Conservation (phyloP, 2,329 filamentous ascomycete species). For the Thermomyces lanuginosus region DNA sequence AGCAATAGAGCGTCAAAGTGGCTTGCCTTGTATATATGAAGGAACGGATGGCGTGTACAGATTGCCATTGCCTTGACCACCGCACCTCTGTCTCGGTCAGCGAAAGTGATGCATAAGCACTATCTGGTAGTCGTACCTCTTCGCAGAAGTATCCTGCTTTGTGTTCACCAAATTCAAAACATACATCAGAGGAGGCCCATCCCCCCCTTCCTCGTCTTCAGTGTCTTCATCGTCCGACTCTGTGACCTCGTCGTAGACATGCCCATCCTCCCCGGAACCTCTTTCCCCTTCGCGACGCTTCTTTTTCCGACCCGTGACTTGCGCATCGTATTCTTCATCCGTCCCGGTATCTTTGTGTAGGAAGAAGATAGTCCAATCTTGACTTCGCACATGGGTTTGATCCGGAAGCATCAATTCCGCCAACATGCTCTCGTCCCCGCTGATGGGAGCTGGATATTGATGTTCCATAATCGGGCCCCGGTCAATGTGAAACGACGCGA, state of each 20-base stretch:
- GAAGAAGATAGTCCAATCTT: constrained; percentile 99
- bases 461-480: constrained; percentile 95
- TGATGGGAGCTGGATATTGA: constrained; percentile 87
- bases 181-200: constrained; percentile 87
- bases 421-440: constrained; percentile 93
- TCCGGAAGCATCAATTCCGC: constrained; percentile 97
- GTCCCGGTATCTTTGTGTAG: constrained; percentile 84
- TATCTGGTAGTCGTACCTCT: constrained; percentile 34
- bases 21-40: constrained; percentile 90
- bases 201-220: constrained; percentile 51
- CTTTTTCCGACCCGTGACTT: constrained; percentile 26
- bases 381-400: constrained; percentile 81
- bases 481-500: constrained; percentile 95
- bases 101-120: neutral
- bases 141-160: constrained; percentile 84
- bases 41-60: constrained; percentile 88
- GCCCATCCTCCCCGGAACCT: constrained; percentile 32
- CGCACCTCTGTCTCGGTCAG: constrained; percentile 48
- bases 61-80: constrained; percentile 98
- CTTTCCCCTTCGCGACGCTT: constrained; percentile 26
- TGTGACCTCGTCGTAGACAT: constrained; percentile 31
- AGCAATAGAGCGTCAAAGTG: constrained; percentile 4
- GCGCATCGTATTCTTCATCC: constrained; percentile 53
- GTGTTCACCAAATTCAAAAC: constrained; percentile 96
- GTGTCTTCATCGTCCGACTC: constrained; percentile 33